Conservation (phyloP, 2,329 filamentous ascomycete species). For the Waltergamsia citrina region DNA sequence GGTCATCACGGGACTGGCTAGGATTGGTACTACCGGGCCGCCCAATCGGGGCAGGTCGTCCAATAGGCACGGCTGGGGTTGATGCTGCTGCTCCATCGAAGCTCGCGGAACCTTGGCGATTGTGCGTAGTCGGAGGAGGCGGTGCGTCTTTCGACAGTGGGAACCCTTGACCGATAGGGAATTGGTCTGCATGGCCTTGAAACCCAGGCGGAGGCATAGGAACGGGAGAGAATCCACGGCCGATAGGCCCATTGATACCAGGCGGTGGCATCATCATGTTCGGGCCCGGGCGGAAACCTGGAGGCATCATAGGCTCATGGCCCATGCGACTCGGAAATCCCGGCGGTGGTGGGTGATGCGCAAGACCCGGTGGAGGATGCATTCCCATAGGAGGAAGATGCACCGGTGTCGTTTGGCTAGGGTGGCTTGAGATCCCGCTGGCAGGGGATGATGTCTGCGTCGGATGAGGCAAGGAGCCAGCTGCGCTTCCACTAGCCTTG, state of each 20-base stretch:
- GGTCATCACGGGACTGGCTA: conserved; percentile 38
- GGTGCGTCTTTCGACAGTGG: conserved; percentile 19
- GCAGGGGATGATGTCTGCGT: conserved; percentile 49
- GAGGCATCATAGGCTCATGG: conserved; percentile 37
- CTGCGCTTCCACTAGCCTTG: conserved; percentile 46
- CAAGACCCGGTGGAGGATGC: conserved; percentile 29
- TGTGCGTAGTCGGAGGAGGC: conserved; percentile 39
- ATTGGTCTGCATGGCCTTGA: conserved; percentile 19
- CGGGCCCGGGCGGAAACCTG: conserved; percentile 32
- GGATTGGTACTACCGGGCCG: conserved; percentile 66
- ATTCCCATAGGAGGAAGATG: conserved; percentile 47
- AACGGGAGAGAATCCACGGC: conserved; percentile 31
- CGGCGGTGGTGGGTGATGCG: conserved; percentile 24
- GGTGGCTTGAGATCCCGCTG: conserved; percentile 20
- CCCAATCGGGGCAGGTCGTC: conserved; percentile 78
- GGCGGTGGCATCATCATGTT: conserved; percentile 40
- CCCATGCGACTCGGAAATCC: conserved; percentile 50
- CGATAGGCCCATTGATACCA: conserved; percentile 34
- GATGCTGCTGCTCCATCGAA: conserved; percentile 38
- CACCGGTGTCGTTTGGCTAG: conserved; percentile 34
- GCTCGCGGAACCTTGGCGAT: conserved; percentile 64
- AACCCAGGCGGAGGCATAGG: conserved; percentile 28
- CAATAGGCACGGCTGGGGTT: conserved; percentile 55
- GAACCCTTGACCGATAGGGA: conserved; percentile 18
- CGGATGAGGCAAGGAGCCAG: conserved; percentile 16